Conservation (phyloP, 805 yeast genomes). For the Candida ipomoeae region DNA sequence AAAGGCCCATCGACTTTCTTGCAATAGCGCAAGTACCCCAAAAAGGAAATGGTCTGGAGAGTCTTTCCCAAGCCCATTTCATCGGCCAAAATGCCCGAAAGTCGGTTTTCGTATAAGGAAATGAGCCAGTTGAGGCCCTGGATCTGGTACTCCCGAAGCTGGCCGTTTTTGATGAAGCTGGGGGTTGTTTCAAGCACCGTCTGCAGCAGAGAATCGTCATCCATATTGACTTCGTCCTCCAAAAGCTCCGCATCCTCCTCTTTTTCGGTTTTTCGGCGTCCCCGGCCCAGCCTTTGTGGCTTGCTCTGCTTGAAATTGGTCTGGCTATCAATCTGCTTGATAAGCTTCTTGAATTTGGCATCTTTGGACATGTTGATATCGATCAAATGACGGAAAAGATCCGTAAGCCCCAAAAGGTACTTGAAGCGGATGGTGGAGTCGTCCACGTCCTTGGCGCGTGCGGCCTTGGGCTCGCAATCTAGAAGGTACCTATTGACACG, state of each 20-base stretch:
- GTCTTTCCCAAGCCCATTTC: conserved; percentile 99
- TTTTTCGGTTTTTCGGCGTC: conserved; percentile 81
- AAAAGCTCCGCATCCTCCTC: conserved; percentile 94
- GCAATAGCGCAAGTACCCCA: conserved; percentile 80
- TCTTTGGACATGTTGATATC: conserved; percentile 78
- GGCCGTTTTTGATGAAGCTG: conserved; percentile 63
- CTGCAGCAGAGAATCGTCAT: conserved; percentile 21
- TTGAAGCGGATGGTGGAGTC: conserved; percentile 77
- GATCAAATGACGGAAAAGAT: conserved; percentile 82
- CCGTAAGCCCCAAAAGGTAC: conserved; percentile 77
- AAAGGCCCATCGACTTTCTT: conserved; percentile 84
- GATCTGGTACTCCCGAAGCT: conserved; percentile 82
- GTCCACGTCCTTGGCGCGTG: conserved; percentile 46
- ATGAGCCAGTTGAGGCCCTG: conserved; percentile 96
- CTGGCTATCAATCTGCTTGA: conserved; percentile 54
- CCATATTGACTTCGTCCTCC: conserved; percentile 70
- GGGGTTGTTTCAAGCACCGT: conserved; percentile 88
- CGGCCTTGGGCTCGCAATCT: conserved; percentile 50
- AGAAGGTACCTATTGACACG: conserved; percentile 12
- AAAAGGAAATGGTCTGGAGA: conserved; percentile 85
- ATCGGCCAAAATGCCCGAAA: conserved; percentile 93
- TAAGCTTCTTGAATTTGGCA: conserved; percentile 57
- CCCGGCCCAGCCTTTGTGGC: conserved; percentile 35
- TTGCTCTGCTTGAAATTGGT: conserved; percentile 33
- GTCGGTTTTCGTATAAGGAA: conserved; percentile 77